phyloP scores from a whole-genome alignment of 441 rosid genomes.

The Euphorbia celastroides region DNA sequence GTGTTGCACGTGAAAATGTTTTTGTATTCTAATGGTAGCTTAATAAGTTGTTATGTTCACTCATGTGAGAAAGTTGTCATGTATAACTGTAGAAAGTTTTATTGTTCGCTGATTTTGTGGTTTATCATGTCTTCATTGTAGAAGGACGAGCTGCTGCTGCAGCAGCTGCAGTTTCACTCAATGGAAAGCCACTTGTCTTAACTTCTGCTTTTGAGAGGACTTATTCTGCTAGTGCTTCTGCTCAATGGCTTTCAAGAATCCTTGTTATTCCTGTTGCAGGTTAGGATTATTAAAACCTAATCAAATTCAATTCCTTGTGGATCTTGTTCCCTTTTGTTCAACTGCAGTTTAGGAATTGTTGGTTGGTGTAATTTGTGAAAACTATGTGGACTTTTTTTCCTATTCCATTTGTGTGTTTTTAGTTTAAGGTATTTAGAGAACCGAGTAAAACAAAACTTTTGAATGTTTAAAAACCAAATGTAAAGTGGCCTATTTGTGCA shows the following conservation, averaged over 20 bases:
- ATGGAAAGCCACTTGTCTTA: conserved; percentile 47
- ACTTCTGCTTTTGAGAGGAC: conserved; percentile 47
- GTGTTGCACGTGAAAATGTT: not conserved
- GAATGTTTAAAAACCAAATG: conserved; percentile 9
- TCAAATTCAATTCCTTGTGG: not conserved
- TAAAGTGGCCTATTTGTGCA: conserved; percentile 7
- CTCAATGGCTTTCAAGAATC: conserved; percentile 72
- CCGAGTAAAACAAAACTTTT: not conserved
- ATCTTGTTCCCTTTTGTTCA: not conserved
- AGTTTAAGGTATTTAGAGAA: not conserved
- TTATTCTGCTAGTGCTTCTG: conserved; percentile 42
- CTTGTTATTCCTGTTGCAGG: conserved; percentile 87
- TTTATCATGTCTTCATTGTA: conserved; percentile 15
- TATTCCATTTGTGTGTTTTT: not conserved
- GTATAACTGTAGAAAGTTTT: not conserved
- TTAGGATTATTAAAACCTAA: conserved; percentile 14
- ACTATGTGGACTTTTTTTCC: not conserved
- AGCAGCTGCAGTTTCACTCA: conserved; percentile 58
- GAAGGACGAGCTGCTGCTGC: conserved; percentile 72
- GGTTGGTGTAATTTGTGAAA: not conserved
- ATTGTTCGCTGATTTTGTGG: not conserved
- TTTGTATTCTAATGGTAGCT: not conserved
- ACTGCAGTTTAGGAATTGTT: not conserved
- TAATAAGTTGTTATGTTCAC: not conserved
- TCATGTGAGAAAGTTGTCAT: not conserved